Evolutionary conservation across 2,329 filamentous ascomycete species (phyloP).

Genomic region (Sordariomycetes sp.): DNA sequence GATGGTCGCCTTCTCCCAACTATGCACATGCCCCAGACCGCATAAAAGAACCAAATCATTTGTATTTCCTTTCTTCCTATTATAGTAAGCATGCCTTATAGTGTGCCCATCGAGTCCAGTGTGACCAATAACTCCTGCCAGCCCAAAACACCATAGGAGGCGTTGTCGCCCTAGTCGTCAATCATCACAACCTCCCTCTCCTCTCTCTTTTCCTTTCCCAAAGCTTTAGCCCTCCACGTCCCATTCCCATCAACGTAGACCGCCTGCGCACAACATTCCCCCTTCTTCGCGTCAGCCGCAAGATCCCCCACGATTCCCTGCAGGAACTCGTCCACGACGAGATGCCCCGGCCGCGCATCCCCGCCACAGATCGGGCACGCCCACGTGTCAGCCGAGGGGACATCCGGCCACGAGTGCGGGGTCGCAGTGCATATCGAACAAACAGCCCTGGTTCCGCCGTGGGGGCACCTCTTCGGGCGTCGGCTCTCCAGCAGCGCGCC

Average conservation of each 20-base stretch:
- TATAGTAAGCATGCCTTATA: no score
- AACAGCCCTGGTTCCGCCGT: constrained; percentile 10
- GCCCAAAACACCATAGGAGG: neutral
- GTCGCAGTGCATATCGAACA: constrained; percentile 17
- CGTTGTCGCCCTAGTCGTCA: neutral
- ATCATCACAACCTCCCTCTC: neutral
- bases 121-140: no score
- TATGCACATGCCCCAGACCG: no score
- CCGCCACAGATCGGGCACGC: constrained; percentile 72
- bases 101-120: no score
- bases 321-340: constrained; percentile 69
- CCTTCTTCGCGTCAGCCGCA: neutral
- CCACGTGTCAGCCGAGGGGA: constrained; percentile 60
- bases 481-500: constrained; percentile 68
- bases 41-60: no score
- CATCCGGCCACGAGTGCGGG: constrained; percentile 23
- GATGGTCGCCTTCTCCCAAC: no score
- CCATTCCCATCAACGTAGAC: constrained; percentile 20
- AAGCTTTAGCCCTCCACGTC: constrained; percentile 18
- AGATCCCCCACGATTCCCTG: constrained; percentile 48
- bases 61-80: no score
- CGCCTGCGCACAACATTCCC: constrained; percentile 14
- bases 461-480: constrained; percentile 29
- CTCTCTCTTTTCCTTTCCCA: constrained; percentile 11
- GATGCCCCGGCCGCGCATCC: constrained; percentile 64